Conservation (phyloP, 331 rosid species). For the Arachis monticola region DNA sequence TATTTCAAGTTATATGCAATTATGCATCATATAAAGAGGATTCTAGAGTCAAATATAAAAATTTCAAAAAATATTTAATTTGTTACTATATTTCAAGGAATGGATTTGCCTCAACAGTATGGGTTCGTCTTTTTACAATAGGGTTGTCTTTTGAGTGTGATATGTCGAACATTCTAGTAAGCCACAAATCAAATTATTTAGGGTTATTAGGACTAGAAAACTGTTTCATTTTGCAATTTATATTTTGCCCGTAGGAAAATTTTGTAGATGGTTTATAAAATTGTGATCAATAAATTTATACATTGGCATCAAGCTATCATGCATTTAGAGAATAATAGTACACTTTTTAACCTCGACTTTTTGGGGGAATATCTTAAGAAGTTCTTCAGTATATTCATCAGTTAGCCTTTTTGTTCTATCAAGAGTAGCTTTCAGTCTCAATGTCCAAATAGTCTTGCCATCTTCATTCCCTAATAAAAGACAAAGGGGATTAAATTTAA, state of each 20-base stretch:
- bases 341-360: constrained; percentile 78
- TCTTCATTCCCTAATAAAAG: constrained; percentile 89
- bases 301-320: constrained; percentile 15
- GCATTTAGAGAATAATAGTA: constrained; percentile 23
- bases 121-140: background rate
- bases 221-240: constrained; percentile 5
- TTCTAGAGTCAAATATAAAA: background rate
- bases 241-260: background rate
- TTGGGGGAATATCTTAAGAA: constrained; percentile 89
- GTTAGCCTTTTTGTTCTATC: constrained; percentile 96
- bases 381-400: constrained; percentile 93
- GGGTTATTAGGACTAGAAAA: constrained; percentile 10
- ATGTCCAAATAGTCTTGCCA: constrained; percentile 85
- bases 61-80: background rate
- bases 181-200: constrained; percentile 21
- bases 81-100: background rate
- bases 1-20: constrained; percentile 31
- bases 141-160: background rate
- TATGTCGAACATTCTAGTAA: constrained; percentile 29
- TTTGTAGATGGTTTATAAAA: no score
- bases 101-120: background rate
- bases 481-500: constrained; percentile 27
- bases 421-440: constrained; percentile 93
- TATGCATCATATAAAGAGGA: constrained; percentile 23
- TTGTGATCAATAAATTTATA: no score